phyloP scores from a whole-genome alignment of 768 basidiomycete genomes.

The Boletus huronensis region DNA sequence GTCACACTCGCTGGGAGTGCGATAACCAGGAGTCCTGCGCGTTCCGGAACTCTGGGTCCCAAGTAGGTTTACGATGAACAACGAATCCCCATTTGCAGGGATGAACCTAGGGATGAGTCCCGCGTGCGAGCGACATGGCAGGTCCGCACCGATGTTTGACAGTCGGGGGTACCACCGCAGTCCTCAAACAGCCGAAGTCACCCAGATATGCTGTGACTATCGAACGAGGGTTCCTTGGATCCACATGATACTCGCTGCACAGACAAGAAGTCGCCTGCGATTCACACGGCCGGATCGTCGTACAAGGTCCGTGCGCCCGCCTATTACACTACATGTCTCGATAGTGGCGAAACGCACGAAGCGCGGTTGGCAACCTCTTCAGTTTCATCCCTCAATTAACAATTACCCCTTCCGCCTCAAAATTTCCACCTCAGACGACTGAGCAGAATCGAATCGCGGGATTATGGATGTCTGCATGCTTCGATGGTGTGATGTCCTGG shows the following conservation, averaged over 20 bases:
- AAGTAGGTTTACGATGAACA: background rate
- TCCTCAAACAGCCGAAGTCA: slow-evolving; percentile 4
- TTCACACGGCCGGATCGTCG: background rate
- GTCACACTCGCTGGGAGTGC: background rate
- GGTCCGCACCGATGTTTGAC: slow-evolving; percentile 1
- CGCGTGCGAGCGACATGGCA: background rate
- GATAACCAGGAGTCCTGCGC: background rate
- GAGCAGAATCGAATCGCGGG: background rate
- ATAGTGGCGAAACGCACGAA: background rate
- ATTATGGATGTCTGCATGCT: background rate
- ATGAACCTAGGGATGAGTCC: background rate
- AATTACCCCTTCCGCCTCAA: background rate
- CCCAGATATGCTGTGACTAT: background rate
- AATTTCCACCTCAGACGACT: background rate
- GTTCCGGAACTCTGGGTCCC: background rate
- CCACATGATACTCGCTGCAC: background rate
- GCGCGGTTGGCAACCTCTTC: background rate
- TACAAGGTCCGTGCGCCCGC: background rate
- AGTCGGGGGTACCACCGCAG: background rate
- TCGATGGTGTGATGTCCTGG: background rate
- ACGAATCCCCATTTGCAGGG: background rate
- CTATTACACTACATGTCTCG: background rate
- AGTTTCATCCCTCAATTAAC: slow-evolving; percentile 1
- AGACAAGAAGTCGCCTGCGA: background rate
- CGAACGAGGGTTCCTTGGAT: background rate